Base-by-base conservation (phyloP, 257 asterid genomes). In the Lavandula angustifolia region DNA sequence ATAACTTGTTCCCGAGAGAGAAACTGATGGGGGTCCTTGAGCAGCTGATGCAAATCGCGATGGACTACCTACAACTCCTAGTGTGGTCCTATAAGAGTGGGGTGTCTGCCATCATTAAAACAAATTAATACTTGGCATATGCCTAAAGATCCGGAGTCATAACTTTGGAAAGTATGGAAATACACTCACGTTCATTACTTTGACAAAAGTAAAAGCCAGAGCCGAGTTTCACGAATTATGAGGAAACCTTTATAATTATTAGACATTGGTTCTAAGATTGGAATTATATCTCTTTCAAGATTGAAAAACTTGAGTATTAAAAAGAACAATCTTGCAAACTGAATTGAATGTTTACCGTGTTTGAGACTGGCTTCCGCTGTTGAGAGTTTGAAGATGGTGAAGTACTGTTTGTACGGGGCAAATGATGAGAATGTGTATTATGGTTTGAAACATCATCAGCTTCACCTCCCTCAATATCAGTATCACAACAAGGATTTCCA, bases 381-480 rank as follows among this genome's bases (percentile, higher is more conserved):
- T 84, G 94, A 74, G 94, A 85, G 62, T 89, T 96, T 33, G 98
- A 81, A 50, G 88, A 86, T 10, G 95, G 98, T 29, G 96, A 92
- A 40, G 84, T 80, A 56, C 95, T 89, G 79, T 81, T 89, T 84
- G 73, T 65, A 54, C 84, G 95, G 46, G 81, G 82, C 55, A 84
- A 67, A 70, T 80, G 84, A 14, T 80, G 86, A 76, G 85, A 68
- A 52, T 71, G 87, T 7, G 69, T 14, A 74, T 82, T 84, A 65
- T 60, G 82, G 77, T 87, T 85, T 52, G 80, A 78, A 42, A 60
- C 71, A 67, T 77, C 88, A 73, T 87, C 90, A 56, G 80, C 79
- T 74, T 84, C 96, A 67, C 81, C 88, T 38, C 79, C 96, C 67
- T 80, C 96, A 47, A 63, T 53, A 62, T 80, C 96, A 47, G 63